A percentile compares a stretch with the other conserved stretches of the same genome.
These are phyloP conservation scores for Pyrenopolyporus hunteri DNA, from an alignment of 495 filamentous ascomycete genomes.

Conservation along the genomic window DNA sequence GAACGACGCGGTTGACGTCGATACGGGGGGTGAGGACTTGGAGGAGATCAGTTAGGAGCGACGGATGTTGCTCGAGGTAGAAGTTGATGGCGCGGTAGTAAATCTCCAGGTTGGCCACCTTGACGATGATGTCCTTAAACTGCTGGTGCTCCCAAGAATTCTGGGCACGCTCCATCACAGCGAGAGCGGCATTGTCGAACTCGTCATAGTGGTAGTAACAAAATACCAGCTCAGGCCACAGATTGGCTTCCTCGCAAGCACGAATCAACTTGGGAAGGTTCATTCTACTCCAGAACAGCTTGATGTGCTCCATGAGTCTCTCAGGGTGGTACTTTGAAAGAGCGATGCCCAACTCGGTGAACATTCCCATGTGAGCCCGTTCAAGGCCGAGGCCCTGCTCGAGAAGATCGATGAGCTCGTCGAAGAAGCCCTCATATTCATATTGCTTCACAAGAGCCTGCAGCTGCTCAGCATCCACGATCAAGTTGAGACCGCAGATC, in stretches of 20 bases:
- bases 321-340: constrained; percentile 97
- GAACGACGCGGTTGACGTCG: constrained; percentile 97
- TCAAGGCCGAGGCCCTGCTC: constrained; percentile 96
- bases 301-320: constrained; percentile 96
- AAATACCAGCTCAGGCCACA: constrained; percentile 99
- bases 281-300: constrained; percentile 98
- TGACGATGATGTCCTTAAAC: constrained; percentile 98
- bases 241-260: constrained; percentile 90
- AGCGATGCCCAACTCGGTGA: constrained; percentile 93
- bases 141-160: constrained; percentile 99
- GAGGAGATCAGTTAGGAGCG: constrained; percentile 92
- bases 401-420: constrained; percentile 92
- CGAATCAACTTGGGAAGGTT: constrained; percentile 99
- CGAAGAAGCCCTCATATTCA: constrained; percentile 96
- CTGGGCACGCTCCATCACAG: constrained; percentile 98
- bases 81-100: constrained; percentile 98
- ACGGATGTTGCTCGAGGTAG: constrained; percentile 96
- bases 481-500: constrained; percentile 98
- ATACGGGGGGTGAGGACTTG: constrained; percentile 90
- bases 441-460: constrained; percentile 94
- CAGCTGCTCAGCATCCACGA: constrained; percentile 97
- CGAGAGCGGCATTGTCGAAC: constrained; percentile 96
- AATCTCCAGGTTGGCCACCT: constrained; percentile 98
- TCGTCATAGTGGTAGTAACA: constrained; percentile 99
- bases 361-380: constrained; percentile 84